Base-by-base conservation (phyloP, 345 rosid species). In the Ceriops zippeliana region DNA sequence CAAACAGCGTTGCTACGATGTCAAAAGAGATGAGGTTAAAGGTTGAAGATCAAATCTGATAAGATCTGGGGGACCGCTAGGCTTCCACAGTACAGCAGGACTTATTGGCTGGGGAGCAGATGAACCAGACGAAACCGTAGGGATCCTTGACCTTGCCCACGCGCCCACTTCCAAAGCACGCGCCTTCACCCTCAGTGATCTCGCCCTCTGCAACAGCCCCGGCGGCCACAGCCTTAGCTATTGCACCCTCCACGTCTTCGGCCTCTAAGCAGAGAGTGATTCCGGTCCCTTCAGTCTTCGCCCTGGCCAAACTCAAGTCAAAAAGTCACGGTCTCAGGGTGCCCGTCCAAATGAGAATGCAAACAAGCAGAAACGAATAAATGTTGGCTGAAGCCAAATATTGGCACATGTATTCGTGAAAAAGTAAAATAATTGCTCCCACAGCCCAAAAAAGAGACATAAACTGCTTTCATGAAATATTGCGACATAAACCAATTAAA, bases 101-200 rank as follows among this genome's bases (percentile, higher is more conserved):
- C 76, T 76, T 74, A 75, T 76, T 77, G 51, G 73, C 76, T 2
- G 93, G 81, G 35, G 90, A 65, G 71, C 80, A 76, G 60, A 95
- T 72, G 69, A 75, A 57, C 99, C 99, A 95, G 6, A 82, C 80
- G 70, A 78, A 81, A 3, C 99, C 98, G 47, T 84, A 90, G 0
- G 98, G 96, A 59, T 95, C 99, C 81, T 84, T 87, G 6, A 91
- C 80, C 79, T 83, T 87, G 0, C 86, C 89, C 70, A 82, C 84
- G 65, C 84, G 84, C 62, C 84, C 96, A 2, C 16, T 51, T 20
- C 80, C 83, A 20, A 75, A 38, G 72, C 78, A 83, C 58, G 83
- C 75, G 68, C 82, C 81, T 6, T 82, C 78, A 0, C 53, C 83
- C 46, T 89, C 90, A 1, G 67, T 24, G 1, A 75, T 62, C 75